Conservation (phyloP, 331 rosid species). For the Dryas integrifolia region DNA sequence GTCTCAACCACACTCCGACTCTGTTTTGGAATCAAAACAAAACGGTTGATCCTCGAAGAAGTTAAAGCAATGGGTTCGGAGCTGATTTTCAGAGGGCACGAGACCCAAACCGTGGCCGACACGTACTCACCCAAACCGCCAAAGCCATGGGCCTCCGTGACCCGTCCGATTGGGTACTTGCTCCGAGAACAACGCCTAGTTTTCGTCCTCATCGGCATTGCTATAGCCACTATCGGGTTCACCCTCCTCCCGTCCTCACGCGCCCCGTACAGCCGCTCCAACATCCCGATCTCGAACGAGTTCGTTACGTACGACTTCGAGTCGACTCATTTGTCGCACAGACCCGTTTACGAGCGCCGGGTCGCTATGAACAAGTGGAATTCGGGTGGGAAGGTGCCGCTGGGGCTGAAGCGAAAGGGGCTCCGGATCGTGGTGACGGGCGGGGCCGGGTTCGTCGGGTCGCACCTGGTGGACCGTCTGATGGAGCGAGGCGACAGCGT, state of each 20-base stretch:
- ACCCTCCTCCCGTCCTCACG: constrained; percentile 44
- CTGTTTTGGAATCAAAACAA: neutral
- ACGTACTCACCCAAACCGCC: constrained; percentile 67
- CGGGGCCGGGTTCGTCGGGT: constrained; percentile 92
- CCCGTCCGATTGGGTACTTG: constrained; percentile 68
- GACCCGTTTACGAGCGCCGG: constrained; percentile 40
- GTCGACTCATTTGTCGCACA: constrained; percentile 19
- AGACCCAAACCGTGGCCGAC: constrained; percentile 52
- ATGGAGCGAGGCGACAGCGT: constrained; percentile 83
- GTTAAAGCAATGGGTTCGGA: constrained; percentile 56
- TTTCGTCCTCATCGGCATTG: constrained; percentile 70
- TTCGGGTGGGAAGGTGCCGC: constrained; percentile 63
- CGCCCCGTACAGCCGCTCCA: neutral
- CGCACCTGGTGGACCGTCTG: constrained; percentile 84
- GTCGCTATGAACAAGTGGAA: constrained; percentile 30
- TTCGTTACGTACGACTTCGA: constrained; percentile 30
- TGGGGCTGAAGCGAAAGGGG: constrained; percentile 67
- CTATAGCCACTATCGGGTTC: constrained; percentile 63
- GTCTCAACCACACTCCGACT: neutral
- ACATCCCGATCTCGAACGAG: constrained; percentile 30
- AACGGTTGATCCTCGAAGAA: neutral
- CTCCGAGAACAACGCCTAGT: constrained; percentile 78
- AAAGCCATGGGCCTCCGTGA: constrained; percentile 70
- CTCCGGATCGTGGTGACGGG: constrained; percentile 93
- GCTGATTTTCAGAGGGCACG: constrained; percentile 85